Percentiles rank a stretch among this genome's conserved stretches.
These are phyloP conservation scores for Brachypodium distachyon DNA, from an alignment of 202 grass and related monocot genomes.

Conservation along the genomic window DNA sequence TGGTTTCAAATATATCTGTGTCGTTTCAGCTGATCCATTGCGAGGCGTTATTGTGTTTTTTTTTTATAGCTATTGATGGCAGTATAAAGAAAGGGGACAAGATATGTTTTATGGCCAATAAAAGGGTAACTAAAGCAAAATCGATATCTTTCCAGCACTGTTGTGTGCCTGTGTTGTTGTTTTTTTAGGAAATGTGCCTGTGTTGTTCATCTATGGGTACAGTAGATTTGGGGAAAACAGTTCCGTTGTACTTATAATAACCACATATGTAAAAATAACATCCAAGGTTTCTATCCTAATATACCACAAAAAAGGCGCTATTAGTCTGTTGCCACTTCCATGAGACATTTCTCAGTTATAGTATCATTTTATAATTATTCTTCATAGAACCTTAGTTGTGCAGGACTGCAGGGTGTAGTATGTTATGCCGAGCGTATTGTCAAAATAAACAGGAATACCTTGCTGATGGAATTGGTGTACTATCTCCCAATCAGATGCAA, in stretches of 20 bases:
- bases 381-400: constrained; percentile 11
- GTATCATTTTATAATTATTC: neutral
- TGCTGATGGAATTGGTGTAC: constrained; percentile 89
- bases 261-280: neutral
- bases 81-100: constrained; percentile 89
- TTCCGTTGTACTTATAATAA: neutral
- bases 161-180: too few relatives aligned
- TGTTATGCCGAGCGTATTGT: constrained; percentile 31
- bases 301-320: neutral
- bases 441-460: constrained; percentile 72
- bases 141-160: neutral
- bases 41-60: constrained; percentile 98
- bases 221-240: neutral
- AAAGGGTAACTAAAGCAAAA: constrained; percentile 50
- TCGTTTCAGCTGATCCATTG: constrained; percentile 83
- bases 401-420: neutral
- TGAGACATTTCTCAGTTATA: constrained; percentile 16
- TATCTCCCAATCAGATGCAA: constrained; percentile 93
- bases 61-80: constrained; percentile 75
- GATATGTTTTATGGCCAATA: constrained; percentile 88
- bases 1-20: constrained; percentile 16
- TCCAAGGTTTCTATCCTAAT: neutral
- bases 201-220: neutral
- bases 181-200: too few relatives aligned
- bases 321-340: neutral